These are phyloP conservation scores for Alternaria viburni DNA, from an alignment of 2,329 filamentous ascomycete species.

Conservation along the genomic window DNA sequence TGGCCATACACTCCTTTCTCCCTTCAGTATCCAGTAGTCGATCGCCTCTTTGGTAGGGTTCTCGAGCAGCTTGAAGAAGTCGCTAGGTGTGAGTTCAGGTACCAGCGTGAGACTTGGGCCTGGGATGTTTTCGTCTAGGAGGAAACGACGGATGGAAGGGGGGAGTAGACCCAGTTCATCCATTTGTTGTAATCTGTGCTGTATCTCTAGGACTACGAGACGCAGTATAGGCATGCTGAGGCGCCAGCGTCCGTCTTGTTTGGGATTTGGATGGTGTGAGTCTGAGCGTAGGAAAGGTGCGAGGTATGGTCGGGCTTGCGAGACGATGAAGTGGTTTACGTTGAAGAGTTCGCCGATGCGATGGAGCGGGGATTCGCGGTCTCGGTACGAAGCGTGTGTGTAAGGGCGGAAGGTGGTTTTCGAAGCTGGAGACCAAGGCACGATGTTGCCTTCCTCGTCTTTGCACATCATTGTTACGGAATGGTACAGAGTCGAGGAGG, in stretches of 20 bases:
- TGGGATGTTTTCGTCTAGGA: slow-evolving; percentile 83
- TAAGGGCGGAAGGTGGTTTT: slow-evolving; percentile 72
- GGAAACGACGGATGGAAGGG: slow-evolving; percentile 71
- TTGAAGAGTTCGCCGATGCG: slow-evolving; percentile 85
- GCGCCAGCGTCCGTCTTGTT: slow-evolving; percentile 64
- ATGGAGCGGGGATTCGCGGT: slow-evolving; percentile 71
- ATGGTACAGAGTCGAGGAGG: slow-evolving; percentile 69
- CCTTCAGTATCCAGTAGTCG: slow-evolving; percentile 83
- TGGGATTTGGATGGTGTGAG: slow-evolving; percentile 72
- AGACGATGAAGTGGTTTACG: slow-evolving; percentile 94
- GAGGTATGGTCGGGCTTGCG: slow-evolving; percentile 87
- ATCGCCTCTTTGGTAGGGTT: slow-evolving; percentile 77
- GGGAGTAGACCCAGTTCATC: slow-evolving; percentile 79
- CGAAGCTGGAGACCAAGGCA: slow-evolving; percentile 71
- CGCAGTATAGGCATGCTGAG: slow-evolving; percentile 64
- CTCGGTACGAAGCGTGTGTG: slow-evolving; percentile 67
- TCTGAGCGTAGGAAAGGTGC: slow-evolving; percentile 84
- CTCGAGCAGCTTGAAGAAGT: slow-evolving; percentile 82
- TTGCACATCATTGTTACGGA: slow-evolving; percentile 77
- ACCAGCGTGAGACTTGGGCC: slow-evolving; percentile 81
- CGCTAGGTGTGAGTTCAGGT: slow-evolving; percentile 73
- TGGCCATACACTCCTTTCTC: slow-evolving; percentile 90
- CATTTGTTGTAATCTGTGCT: slow-evolving; percentile 80
- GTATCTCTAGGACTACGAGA: slow-evolving; percentile 76
- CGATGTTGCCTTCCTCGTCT: slow-evolving; percentile 72